Evolutionary conservation across 345 rosid genomes (phyloP).

Genomic region (Melaleuca alternifolia): DNA sequence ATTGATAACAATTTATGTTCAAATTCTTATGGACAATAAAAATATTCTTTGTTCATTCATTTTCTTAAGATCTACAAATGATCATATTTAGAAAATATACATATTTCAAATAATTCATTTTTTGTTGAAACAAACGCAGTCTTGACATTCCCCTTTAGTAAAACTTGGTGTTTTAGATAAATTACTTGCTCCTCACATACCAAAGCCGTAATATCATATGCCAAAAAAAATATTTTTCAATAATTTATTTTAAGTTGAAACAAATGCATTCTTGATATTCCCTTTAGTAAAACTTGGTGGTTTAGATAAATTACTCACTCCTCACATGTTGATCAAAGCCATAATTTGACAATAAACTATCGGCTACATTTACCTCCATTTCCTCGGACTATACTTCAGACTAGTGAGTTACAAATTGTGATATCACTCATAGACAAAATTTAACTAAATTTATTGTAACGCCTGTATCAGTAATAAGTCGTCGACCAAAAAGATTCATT

Average conservation of each 20-base stretch:
- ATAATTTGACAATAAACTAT: neutral
- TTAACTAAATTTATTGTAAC: neutral
- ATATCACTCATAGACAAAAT: neutral
- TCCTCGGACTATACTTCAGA: neutral
- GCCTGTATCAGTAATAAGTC: neutral
- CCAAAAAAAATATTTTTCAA: too few species aligned
- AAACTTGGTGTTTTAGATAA: too few species aligned
- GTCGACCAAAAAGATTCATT: neutral
- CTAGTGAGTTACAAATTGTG: neutral
- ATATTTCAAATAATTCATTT: neutral
- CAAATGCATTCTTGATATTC: fast-evolving
- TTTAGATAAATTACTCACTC: neutral
- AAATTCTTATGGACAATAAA: fast-evolving
- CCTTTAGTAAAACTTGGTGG: neutral
- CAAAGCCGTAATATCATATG: too few species aligned
- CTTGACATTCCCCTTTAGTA: too few species aligned
- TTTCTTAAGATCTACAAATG: fast-evolving
- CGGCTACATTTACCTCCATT: neutral
- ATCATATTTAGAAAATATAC: fast-evolving
- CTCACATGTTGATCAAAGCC: neutral
- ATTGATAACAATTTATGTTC: neutral
- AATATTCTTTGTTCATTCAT: neutral
- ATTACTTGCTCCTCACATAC: too few species aligned
- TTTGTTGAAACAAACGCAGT: too few species aligned
- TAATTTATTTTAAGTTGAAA: too few species aligned